phyloP scores from a whole-genome alignment of 169 alveolate species.

The Cryptosporidium bovis region DNA sequence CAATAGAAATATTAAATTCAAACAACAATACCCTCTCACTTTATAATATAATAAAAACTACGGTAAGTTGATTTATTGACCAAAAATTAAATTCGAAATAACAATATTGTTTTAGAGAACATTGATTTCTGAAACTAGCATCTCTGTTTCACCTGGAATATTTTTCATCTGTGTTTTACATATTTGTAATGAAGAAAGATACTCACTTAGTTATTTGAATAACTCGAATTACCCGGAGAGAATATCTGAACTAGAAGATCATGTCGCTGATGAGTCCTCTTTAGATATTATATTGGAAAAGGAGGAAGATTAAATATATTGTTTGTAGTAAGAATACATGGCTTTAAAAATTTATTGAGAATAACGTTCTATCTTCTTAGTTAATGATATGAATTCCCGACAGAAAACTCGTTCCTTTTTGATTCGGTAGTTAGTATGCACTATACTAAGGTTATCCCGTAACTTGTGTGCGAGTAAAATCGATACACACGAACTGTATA shows the following conservation, averaged over 20 bases:
- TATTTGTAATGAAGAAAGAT: constrained; percentile 41
- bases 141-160: constrained; percentile 19
- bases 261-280: neutral
- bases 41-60: constrained; percentile 1
- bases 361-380: too few relatives aligned
- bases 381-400: too few relatives aligned
- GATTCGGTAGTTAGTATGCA: too few relatives aligned
- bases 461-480: too few relatives aligned
- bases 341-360: too few relatives aligned
- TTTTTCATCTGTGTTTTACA: constrained; percentile 56
- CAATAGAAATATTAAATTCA: constrained; percentile 15
- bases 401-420: too few relatives aligned
- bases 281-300: too few relatives aligned
- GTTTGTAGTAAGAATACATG: too few relatives aligned
- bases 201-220: constrained; percentile 4
- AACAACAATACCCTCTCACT: neutral
- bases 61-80: constrained; percentile 7
- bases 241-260: neutral
- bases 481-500: too few relatives aligned
- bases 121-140: neutral
- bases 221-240: neutral
- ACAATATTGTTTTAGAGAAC: constrained; percentile 2
- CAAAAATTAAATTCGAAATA: neutral
- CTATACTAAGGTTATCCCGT: too few relatives aligned
- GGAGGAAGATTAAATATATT: too few relatives aligned